Base-by-base conservation (phyloP, 345 rosid species). In the Geranium rotundifolium region DNA sequence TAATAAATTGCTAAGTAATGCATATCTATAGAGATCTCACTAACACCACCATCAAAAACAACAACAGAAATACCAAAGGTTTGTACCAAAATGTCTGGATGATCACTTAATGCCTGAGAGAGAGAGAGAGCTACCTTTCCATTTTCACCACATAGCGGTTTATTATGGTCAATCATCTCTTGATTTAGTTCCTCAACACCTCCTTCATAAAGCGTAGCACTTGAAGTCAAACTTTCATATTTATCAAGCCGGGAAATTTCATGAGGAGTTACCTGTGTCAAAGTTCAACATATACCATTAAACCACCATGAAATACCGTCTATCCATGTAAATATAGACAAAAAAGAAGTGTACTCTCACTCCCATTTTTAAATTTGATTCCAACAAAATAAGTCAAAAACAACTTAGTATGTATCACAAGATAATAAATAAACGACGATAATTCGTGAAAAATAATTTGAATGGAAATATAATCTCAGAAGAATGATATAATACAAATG, bases 251-350 rank as follows among this genome's bases (percentile, higher is more conserved):
- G 81, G 68, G 74, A 74, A 73, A 92, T 84, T 67, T 89, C 93
- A 75, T 64, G 67, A 52, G 99, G 99, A 55, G 82, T 82, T 65
- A 86, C 95, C 99, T 93, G 85, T 60, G 68, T 77, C 52, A 61
- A 69, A 65, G 67, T 62, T 62, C 50, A 62, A 63, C 30, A 54
- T 58, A 18, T 39, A 63, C 57, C 56, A 58, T 60, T 62, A 66
- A 57, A 16, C 20, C n/a, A 37, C 20, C 18, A 4, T 27, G 60
- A 3, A 19, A 57, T 8, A 17, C 20, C n/a, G 19, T 27, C 59
- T 17, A 57, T 34, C 7, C 41, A 34, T 34, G 10, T 34, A 34
- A 34, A 34, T 31, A 31, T 5, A 34, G 7, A 34, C 41, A 34
- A 34, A 8, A 8, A 34, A 34, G 41, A 34, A 4, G 41, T 4